Conservation (phyloP, 495 filamentous ascomycete genomes). For the Clavariopsis aquatica region DNA sequence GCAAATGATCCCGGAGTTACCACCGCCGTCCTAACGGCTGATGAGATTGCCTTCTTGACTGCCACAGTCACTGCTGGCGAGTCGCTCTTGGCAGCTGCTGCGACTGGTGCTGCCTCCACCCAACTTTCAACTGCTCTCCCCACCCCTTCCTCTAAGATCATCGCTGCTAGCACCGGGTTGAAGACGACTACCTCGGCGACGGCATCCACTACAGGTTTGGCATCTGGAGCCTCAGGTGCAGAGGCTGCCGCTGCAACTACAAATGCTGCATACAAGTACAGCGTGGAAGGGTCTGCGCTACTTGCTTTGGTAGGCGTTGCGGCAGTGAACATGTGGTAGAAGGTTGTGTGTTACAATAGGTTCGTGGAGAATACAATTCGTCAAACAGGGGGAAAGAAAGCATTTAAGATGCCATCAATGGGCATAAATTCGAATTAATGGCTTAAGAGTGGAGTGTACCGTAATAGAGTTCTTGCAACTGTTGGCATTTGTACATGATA, state of each 20-base stretch:
- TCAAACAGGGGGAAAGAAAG: not conserved
- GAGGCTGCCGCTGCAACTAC: constrained; percentile 2
- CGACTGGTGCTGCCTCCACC: constrained; percentile 1
- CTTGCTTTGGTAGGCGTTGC: constrained; percentile 16
- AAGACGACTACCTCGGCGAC: not conserved
- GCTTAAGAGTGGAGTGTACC: too few species aligned
- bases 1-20: constrained; percentile 19
- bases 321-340: constrained; percentile 13
- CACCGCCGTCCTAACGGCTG: not conserved
- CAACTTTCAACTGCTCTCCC: not conserved
- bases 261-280: constrained; percentile 2
- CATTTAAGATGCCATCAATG: not conserved
- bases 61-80: constrained; percentile 22
- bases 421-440: not conserved
- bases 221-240: not conserved
- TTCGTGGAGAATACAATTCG: not conserved
- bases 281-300: constrained; percentile 15
- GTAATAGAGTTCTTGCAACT: too few species aligned
- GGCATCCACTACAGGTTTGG: not conserved
- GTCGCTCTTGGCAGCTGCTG: constrained; percentile 9
- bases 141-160: not conserved
- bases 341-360: too few species aligned
- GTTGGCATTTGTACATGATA: too few species aligned
- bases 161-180: not conserved
- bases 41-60: constrained; percentile 9